Conservation (phyloP, 352 stramenopile genomes). For the Globisporangium paddicum region DNA sequence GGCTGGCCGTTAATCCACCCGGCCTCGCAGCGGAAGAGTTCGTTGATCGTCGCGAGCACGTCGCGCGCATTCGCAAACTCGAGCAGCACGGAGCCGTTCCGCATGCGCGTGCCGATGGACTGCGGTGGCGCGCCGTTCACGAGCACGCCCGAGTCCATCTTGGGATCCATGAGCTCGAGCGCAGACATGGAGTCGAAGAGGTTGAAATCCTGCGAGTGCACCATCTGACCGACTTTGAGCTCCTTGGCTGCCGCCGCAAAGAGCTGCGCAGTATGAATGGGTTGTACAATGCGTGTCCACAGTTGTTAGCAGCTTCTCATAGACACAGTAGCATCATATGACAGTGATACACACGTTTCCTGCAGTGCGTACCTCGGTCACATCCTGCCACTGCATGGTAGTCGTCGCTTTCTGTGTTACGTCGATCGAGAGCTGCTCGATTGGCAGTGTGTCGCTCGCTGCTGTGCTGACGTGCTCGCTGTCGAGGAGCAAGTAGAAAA, state of each 20-base stretch:
- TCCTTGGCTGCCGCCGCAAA: constrained; percentile 50
- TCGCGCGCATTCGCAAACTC: constrained; percentile 61
- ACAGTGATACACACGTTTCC: neutral
- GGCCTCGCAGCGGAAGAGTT: constrained; percentile 67
- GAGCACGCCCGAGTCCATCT: constrained; percentile 93
- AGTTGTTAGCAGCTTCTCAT: neutral
- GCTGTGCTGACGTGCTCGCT: constrained; percentile 3
- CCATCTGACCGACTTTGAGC: constrained; percentile 74
- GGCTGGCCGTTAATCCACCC: constrained; percentile 84
- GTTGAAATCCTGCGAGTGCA: constrained; percentile 82
- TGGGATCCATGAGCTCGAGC: constrained; percentile 91
- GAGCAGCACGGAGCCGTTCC: constrained; percentile 33
- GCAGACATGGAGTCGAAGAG: constrained; percentile 94
- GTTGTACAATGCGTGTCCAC: neutral
- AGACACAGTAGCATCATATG: too few species aligned
- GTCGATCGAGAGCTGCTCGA: constrained; percentile 24
- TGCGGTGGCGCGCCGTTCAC: constrained; percentile 48
- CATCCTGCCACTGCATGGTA: constrained; percentile 30
- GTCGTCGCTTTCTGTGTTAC: constrained; percentile 11
- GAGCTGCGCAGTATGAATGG: constrained; percentile 1
- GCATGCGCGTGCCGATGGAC: constrained; percentile 49
- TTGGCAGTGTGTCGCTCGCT: constrained; percentile 8
- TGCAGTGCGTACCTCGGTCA: constrained; percentile 53
- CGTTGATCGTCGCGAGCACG: constrained; percentile 71
- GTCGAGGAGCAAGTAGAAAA: constrained; percentile 4